A percentile compares a stretch with the other conserved stretches of the same genome.
Conservation (phyloP, 2,329 filamentous ascomycete species). For the Colletotrichum sp. region DNA sequence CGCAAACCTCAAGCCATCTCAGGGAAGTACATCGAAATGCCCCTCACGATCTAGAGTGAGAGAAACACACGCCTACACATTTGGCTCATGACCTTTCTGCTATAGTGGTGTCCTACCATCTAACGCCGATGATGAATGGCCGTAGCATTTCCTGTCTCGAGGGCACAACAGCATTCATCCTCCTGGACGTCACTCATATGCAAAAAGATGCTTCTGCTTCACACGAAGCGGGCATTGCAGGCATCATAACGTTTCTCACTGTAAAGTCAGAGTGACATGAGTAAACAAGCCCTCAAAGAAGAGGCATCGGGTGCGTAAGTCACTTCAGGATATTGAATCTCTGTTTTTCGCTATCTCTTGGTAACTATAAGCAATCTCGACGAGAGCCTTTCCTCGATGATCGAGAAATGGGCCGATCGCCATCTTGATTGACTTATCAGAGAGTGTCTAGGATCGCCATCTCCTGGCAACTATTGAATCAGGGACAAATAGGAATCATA, state of each 20-base stretch:
- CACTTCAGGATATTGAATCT: background rate
- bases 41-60: too few species aligned
- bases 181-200: background rate
- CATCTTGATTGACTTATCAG: too few species aligned
- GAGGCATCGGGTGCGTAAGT: background rate
- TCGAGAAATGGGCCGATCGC: too few species aligned
- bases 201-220: background rate
- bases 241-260: background rate
- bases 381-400: too few species aligned
- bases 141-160: background rate
- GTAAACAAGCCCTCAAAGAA: background rate
- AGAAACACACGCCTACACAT: background rate
- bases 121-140: background rate
- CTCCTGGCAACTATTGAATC: background rate
- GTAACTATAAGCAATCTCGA: too few species aligned
- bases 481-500: background rate
- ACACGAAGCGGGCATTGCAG: background rate
- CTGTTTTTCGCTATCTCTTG: background rate
- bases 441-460: too few species aligned
- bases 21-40: background rate
- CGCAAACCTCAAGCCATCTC: background rate
- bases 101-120: background rate
- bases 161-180: background rate
- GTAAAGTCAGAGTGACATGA: background rate
- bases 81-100: background rate